These are phyloP conservation scores for Aspergillus biplanus DNA, from an alignment of 495 filamentous ascomycete species.

Conservation along the genomic window DNA sequence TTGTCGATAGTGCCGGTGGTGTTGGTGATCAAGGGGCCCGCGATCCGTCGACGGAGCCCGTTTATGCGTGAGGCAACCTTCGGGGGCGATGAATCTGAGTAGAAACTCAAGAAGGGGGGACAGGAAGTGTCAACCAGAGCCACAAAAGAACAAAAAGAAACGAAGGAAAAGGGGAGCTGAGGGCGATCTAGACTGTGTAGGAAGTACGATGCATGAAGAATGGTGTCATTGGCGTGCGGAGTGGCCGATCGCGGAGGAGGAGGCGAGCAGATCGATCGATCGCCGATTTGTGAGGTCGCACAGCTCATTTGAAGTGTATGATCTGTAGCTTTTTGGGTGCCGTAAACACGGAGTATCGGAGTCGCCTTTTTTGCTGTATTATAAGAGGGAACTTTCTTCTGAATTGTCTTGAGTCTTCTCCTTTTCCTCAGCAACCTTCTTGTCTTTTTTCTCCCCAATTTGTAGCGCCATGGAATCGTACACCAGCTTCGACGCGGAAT, in stretches of 20 bases:
- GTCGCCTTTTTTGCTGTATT: not conserved
- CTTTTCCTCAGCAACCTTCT: not conserved
- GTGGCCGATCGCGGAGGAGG: not conserved
- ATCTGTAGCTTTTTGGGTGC: slow-evolving; percentile 5
- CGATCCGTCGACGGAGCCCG: slow-evolving; percentile 38
- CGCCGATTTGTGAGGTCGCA: slow-evolving; percentile 5
- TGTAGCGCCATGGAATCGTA: slow-evolving; percentile 1
- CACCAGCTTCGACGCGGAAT: slow-evolving; percentile 15
- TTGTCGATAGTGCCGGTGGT: slow-evolving; percentile 44
- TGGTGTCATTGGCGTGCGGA: not conserved
- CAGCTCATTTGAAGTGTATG: slow-evolving; percentile 1
- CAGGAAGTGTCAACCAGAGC: not conserved
- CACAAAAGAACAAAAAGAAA: not conserved
- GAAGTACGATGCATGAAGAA: slow-evolving; percentile 3
- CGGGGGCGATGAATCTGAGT: not conserved
- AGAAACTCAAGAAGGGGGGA: not conserved
- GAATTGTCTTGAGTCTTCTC: not conserved
- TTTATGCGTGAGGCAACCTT: slow-evolving; percentile 40
- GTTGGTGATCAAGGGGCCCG: slow-evolving; percentile 39
- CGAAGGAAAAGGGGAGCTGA: slow-evolving; percentile 4
- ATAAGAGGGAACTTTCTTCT: not conserved
- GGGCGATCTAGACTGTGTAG: not conserved
- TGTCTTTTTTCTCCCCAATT: not conserved
- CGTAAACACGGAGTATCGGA: not conserved
- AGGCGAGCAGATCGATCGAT: slow-evolving; percentile 4